Percentiles rank a stretch among this genome's conserved stretches.
phyloP scores from a whole-genome alignment of 495 filamentous ascomycete genomes.

The Cercophora newfieldiana region DNA sequence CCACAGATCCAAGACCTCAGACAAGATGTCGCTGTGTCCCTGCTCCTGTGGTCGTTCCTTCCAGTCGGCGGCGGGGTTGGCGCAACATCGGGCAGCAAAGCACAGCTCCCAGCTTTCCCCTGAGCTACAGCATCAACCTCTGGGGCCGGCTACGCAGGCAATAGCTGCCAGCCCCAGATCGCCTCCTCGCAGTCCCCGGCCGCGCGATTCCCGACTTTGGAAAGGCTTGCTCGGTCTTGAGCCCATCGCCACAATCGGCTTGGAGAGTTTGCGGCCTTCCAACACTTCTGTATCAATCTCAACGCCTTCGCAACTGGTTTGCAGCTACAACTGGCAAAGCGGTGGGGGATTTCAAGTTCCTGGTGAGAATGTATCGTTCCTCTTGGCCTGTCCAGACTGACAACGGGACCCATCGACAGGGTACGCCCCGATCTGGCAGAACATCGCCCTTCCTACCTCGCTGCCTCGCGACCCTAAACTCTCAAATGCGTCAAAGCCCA shows the following conservation, averaged over 20 bases:
- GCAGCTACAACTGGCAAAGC: slow-evolving; percentile 20
- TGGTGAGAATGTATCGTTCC: not conserved
- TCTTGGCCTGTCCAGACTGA: not conserved
- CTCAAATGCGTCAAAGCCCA: not conserved
- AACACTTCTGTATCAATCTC: not conserved
- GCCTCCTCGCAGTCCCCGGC: not conserved
- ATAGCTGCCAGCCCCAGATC: not conserved
- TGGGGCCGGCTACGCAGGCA: not conserved
- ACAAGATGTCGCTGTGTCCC: too few relatives aligned
- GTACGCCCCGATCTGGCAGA: slow-evolving; percentile 10
- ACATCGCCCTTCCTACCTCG: slow-evolving; percentile 3
- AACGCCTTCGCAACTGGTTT: slow-evolving; percentile 5
- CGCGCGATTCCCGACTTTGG: not conserved
- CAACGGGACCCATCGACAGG: not conserved
- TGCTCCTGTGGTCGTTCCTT: not conserved
- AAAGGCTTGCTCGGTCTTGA: not conserved
- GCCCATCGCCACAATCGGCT: not conserved
- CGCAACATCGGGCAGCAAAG: slow-evolving; percentile 14
- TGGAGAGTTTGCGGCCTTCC: not conserved
- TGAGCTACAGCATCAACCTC: not conserved
- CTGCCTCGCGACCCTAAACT: not conserved
- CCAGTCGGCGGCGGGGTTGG: slow-evolving; percentile 1
- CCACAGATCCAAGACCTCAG: too few relatives aligned
- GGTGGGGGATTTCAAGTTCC: slow-evolving; percentile 10
- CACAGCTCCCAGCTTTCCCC: not conserved